phyloP scores from a whole-genome alignment of 257 asterid species.

The Nicotiana knightiana region DNA sequence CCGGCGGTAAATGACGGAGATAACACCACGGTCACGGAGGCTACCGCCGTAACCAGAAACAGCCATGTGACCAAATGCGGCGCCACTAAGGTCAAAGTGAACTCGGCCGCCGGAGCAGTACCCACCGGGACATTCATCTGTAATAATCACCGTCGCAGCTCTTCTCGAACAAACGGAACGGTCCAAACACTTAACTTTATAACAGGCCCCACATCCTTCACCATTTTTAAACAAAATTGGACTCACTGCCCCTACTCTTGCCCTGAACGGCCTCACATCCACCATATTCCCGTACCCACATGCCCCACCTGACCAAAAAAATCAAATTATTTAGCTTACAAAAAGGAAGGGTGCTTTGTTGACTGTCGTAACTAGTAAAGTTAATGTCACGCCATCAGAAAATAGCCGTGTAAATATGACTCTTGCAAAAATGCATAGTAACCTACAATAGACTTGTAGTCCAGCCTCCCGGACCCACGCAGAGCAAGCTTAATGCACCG shows the following conservation, averaged over 20 bases:
- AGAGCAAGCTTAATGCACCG: too few species aligned
- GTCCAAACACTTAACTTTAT: conserved; percentile 81
- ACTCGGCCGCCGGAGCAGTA: conserved; percentile 54
- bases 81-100: conserved; percentile 94
- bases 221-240: conserved; percentile 88
- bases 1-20: conserved; percentile 79
- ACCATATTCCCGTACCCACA: conserved; percentile 92
- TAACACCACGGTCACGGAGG: conserved; percentile 82
- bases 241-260: conserved; percentile 95
- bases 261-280: conserved; percentile 87
- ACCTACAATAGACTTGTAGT: too few species aligned
- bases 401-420: too few species aligned
- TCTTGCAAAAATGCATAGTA: too few species aligned
- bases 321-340: background rate
- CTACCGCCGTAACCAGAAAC: conserved; percentile 57
- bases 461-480: rapidly evolving
- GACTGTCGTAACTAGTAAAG: too few species aligned
- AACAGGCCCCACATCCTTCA: conserved; percentile 97
- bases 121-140: conserved; percentile 94
- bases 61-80: conserved; percentile 93
- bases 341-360: too few species aligned
- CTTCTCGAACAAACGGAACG: conserved; percentile 73
- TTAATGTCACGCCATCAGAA: too few species aligned
- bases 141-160: conserved; percentile 86
- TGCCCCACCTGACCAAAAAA: conserved; percentile 55